phyloP scores from a whole-genome alignment of 805 yeast species.

The Grigorovia jiainica region DNA sequence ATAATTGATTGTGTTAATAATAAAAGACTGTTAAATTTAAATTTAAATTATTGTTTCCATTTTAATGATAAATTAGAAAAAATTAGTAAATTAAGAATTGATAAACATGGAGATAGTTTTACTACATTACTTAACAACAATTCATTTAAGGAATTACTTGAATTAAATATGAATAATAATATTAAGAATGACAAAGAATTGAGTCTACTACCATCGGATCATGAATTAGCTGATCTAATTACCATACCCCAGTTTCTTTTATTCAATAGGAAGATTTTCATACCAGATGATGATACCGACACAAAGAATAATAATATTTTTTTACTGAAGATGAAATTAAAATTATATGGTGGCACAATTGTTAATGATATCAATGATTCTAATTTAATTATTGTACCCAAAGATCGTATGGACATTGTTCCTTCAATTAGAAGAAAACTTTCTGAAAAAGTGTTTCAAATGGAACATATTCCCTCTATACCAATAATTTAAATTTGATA shows the following conservation, averaged over 20 bases:
- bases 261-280: constrained; percentile 26
- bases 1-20: constrained; percentile 44
- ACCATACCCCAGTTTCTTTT: constrained; percentile 30
- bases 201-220: too few species aligned
- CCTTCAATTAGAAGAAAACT: too few species aligned
- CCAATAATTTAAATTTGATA: too few species aligned
- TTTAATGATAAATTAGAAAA: constrained; percentile 28
- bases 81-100: constrained; percentile 33
- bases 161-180: background rate
- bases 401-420: too few species aligned
- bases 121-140: constrained; percentile 6
- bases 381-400: too few species aligned
- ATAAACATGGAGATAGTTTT: constrained; percentile 57
- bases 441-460: too few species aligned
- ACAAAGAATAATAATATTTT: constrained; percentile 8
- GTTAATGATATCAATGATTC: constrained; percentile 24
- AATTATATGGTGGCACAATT: constrained; percentile 38
- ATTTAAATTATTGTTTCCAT: constrained; percentile 47
- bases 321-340: constrained; percentile 22
- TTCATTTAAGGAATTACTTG: background rate
- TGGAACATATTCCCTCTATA: too few species aligned
- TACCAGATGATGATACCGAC: constrained; percentile 15
- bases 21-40: constrained; percentile 38
- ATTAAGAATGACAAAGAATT: background rate
- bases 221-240: background rate